Base-by-base conservation (phyloP, 176 grass and related monocot species). In the Zea mays region DNA sequence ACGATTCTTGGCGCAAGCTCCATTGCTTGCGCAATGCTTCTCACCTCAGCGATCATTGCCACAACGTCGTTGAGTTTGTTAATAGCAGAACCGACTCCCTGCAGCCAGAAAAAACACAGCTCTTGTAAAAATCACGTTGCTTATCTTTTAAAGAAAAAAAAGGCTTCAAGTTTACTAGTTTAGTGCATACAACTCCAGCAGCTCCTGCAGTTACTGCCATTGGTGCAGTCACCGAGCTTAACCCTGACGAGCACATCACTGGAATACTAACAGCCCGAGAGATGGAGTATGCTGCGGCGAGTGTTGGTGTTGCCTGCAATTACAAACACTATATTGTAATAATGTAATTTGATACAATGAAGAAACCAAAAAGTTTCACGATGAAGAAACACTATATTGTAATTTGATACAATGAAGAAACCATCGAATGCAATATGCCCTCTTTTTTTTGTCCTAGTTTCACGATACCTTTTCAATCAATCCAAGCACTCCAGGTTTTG, bases 201-300 rank as follows among this genome's bases (percentile, higher is more conserved):
- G 92, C 96, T 86, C 95, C 96, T 47, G 92, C 89, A 5, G 87
- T 89, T 65, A 94, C 78, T 45, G 96, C 96, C 92, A 95, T 92
- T 20, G 89, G 96, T 72, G 96, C 89, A 3, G 92, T 98, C 51
- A 98, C 96, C 62, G 96, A 87, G 55, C 92, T 94, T 76, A 98
- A 82, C 27, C 96, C 92, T 12, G 96, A 97, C 0, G 95, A 86
- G 78, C 95, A 97, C 95, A 97, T 92, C 46, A 97, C 95, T 6
- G 95, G 91, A 78, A 97, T 88, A 51, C 78, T 87, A 42, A 98
- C 92, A 7, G 96, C 92, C 58, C 87, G 35, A 0, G 96, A 98
- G 73, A 98, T 92, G 27, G 89, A 94, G 74, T 98, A 92, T 34
- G 96, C 96, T 34, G 96, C 89, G 5, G 92, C 96, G 12, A 98